Evolutionary conservation across 257 asterid genomes (phyloP).

Genomic region (Henckelia pumila): DNA sequence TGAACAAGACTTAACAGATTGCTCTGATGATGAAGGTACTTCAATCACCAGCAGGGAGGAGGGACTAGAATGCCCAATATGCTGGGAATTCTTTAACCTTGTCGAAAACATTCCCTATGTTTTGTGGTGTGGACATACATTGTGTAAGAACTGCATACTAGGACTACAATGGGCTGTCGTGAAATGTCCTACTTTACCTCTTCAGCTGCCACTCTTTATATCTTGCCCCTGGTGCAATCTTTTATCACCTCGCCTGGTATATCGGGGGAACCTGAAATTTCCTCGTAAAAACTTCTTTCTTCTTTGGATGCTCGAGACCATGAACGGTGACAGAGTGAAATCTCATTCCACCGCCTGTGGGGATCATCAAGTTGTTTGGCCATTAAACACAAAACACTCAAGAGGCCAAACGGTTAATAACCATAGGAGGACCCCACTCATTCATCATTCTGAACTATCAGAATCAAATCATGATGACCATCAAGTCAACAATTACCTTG

Average conservation of each 20-base stretch:
- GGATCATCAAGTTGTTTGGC: constrained; percentile 53
- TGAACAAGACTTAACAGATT: constrained; percentile 44
- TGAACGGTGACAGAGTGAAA: constrained; percentile 79
- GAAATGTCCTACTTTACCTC: constrained; percentile 66
- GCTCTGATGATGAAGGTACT: constrained; percentile 74
- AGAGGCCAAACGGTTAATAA: constrained; percentile 35
- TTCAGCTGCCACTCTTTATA: constrained; percentile 88
- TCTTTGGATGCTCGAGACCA: constrained; percentile 96
- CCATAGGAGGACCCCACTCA: constrained; percentile 37
- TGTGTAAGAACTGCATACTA: constrained; percentile 90
- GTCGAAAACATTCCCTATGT: constrained; percentile 91
- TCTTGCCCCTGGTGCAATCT: constrained; percentile 97
- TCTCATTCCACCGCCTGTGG: constrained; percentile 52
- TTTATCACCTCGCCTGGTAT: constrained; percentile 73
- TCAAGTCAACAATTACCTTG: constrained; percentile 32
- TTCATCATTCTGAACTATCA: constrained; percentile 40
- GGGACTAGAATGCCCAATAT: constrained; percentile 90
- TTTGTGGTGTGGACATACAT: constrained; percentile 95
- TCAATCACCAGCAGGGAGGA: constrained; percentile 63
- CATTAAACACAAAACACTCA: constrained; percentile 36
- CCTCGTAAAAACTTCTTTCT: constrained; percentile 95
- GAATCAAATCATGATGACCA: constrained; percentile 38
- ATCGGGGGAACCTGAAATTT: constrained; percentile 67
- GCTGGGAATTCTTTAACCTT: constrained; percentile 92
- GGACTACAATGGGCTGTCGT: constrained; percentile 91